phyloP scores from a whole-genome alignment of 148 eudicot species.

The Rhododendron ferrugineum region DNA sequence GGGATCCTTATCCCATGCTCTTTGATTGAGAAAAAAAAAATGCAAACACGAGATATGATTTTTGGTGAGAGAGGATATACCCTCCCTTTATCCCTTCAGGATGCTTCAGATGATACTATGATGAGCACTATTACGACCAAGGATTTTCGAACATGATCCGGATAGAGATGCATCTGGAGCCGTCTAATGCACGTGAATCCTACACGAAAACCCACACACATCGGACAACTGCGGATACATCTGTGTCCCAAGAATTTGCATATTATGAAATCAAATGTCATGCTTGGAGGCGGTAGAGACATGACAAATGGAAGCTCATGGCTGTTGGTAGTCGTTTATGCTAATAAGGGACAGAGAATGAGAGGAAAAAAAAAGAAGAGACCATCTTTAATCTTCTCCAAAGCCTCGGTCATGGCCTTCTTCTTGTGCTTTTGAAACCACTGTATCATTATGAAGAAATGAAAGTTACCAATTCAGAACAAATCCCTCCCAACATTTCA shows the following conservation, averaged over 20 bases:
- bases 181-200: background rate
- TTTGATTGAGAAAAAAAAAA: too few relatives aligned
- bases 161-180: background rate
- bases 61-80: background rate
- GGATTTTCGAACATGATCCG: background rate
- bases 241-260: background rate
- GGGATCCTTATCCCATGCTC: background rate
- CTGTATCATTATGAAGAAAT: background rate
- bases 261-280: background rate
- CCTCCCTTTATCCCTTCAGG: background rate
- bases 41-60: background rate
- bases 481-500: background rate
- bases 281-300: background rate
- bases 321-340: background rate
- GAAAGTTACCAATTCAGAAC: background rate
- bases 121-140: background rate
- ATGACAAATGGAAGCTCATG: background rate
- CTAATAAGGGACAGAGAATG: background rate
- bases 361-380: background rate
- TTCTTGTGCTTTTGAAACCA: slow-evolving; percentile 15
- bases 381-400: slow-evolving; percentile 21
- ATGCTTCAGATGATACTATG: background rate
- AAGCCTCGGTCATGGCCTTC: slow-evolving; percentile 17
- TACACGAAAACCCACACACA: background rate
- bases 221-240: background rate